phyloP scores from a whole-genome alignment of 495 filamentous ascomycete genomes.

The Talaromyces trachyspermus region DNA sequence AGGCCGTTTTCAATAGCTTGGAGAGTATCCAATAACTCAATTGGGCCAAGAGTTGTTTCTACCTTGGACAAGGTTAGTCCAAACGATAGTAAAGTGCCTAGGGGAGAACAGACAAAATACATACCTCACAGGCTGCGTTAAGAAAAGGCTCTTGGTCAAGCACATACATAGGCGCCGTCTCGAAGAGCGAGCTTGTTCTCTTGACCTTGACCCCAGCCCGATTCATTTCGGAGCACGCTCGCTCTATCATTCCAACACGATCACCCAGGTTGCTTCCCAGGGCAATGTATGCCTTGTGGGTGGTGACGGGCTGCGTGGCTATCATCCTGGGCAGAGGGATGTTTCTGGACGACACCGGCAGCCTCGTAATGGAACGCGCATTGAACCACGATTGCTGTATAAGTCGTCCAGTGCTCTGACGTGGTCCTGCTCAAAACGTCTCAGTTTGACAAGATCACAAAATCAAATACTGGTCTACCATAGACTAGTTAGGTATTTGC shows the following conservation, averaged over 20 bases:
- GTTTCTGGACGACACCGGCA: too few relatives aligned
- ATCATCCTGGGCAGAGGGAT: background rate
- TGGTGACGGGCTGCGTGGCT: constrained; percentile 3
- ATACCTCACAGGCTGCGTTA: constrained; percentile 90
- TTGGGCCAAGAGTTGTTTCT: constrained; percentile 67
- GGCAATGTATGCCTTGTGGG: constrained; percentile 68
- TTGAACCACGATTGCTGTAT: background rate
- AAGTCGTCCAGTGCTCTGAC: too few relatives aligned
- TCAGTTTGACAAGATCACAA: too few relatives aligned
- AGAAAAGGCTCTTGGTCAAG: constrained; percentile 80
- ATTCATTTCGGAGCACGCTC: constrained; percentile 71
- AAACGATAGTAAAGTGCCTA: background rate
- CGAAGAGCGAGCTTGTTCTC: constrained; percentile 81
- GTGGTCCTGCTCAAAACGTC: too few relatives aligned
- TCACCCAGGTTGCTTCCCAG: constrained; percentile 92
- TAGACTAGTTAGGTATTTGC: too few relatives aligned
- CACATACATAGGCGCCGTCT: constrained; percentile 96
- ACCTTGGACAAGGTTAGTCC: constrained; percentile 46
- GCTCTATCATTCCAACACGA: constrained; percentile 72
- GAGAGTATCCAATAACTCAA: constrained; percentile 67
- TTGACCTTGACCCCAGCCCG: constrained; percentile 61
- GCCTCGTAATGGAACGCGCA: background rate
- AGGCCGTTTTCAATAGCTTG: constrained; percentile 75
- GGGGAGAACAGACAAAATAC: constrained; percentile 15
- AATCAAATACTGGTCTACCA: too few relatives aligned